Evolutionary conservation across 352 stramenopile species (phyloP), one percentile per base, ranked within the genome.

Genomic region (Phytophthora idaei): DNA sequence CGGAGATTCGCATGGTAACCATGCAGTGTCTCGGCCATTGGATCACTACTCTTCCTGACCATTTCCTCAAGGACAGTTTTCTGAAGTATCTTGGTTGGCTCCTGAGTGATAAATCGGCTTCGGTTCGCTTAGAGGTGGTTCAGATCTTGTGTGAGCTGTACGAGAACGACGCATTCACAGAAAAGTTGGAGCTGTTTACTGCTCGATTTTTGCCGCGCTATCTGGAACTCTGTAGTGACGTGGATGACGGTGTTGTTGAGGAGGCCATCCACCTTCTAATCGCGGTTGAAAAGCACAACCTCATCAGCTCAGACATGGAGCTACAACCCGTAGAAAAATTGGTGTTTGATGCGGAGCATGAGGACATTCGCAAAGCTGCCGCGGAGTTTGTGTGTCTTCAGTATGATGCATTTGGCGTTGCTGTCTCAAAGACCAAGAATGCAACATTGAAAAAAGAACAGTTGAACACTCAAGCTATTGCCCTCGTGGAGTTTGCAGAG

Each of bases 61-160:
- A 97, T 0, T 99, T 97, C 56, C 70, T 98, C 34, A 93, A 93
- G 49, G 90, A 98, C 64, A 97, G 95, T 61, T 98, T 96, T 62
- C 71, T 99, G 53, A 99, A 99, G 72, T 98, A 98, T 72, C 85
- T 98, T 53, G 96, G 93, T 5, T 99, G 96, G 96, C 90, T 98
- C 64, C 61, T 98, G 45, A 96, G 90, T 60, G 94, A 98, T 78
- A 98, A 98, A 69, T 77, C 88, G 47, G 75, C 78, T 1, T 39
- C 60, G 11, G 96, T 98, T 36, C 93, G 96, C 12, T 55, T 90
- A 15, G 80, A 87, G 4, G 90, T 96, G 17, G 64, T 98, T 5
- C 64, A 87, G 25, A 90, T 90, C n/a, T 75, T 98, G 9, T 78
- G 83, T 11, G 65, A 73, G 12, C 76, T 98, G 11, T 98, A 98